Evolutionary conservation across 495 filamentous ascomycete genomes (phyloP).

Genomic region (Xylaria sp.): DNA sequence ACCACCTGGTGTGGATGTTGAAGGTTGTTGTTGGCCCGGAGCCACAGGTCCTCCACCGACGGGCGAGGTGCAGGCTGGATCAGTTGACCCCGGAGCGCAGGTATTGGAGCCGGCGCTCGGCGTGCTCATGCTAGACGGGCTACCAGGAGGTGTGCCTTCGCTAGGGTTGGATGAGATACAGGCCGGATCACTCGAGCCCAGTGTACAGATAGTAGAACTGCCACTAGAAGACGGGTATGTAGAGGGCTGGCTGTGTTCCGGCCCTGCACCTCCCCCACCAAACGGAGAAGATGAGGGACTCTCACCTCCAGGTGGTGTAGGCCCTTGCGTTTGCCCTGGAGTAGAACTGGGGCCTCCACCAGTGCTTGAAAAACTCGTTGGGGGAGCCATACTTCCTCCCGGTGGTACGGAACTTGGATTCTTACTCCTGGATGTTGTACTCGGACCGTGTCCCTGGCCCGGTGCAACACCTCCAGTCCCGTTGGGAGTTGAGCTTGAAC

Average conservation of each 20-base stretch:
- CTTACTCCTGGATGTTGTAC: constrained; percentile 21
- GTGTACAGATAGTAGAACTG: constrained; percentile 21
- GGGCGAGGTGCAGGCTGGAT: constrained; percentile 29
- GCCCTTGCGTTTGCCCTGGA: constrained; percentile 18
- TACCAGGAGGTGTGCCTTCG: constrained; percentile 20
- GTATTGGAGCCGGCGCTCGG: neutral
- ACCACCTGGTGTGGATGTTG: constrained; percentile 24
- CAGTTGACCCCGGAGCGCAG: constrained; percentile 21
- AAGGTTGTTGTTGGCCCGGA: constrained; percentile 30
- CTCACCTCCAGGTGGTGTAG: neutral
- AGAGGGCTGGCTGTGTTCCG: constrained; percentile 16
- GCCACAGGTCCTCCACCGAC: constrained; percentile 24
- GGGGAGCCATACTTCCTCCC: constrained; percentile 20
- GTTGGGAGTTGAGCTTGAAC: constrained; percentile 22
- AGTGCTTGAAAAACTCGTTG: constrained; percentile 1
- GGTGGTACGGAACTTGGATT: constrained; percentile 24
- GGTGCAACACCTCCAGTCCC: constrained; percentile 27
- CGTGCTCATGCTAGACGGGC: constrained; percentile 15
- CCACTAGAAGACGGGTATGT: constrained; percentile 19
- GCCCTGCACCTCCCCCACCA: constrained; percentile 15
- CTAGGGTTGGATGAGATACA: constrained; percentile 26
- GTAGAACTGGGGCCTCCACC: constrained; percentile 22
- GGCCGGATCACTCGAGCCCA: constrained; percentile 30
- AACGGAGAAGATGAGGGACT: constrained; percentile 11
- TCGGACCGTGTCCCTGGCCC: constrained; percentile 24